Percentiles rank a stretch among this genome's conserved stretches.
phyloP scores from a whole-genome alignment of 352 stramenopile genomes.

The Pythium periplocum region DNA sequence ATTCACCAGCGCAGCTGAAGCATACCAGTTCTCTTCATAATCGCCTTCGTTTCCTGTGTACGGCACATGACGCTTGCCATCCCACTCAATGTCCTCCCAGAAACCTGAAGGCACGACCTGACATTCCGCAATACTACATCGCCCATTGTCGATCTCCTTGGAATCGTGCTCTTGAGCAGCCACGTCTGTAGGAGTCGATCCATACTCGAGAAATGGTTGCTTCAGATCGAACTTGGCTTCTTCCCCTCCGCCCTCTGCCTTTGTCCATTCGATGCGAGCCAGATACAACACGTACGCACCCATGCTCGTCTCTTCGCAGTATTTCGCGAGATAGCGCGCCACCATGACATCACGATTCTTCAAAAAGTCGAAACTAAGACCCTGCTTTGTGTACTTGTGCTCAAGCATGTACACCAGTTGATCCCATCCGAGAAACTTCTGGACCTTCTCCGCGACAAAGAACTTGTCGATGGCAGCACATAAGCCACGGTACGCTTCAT shows the following conservation, averaged over 20 bases:
- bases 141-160: no score
- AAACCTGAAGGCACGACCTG: background rate
- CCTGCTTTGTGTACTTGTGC: conserved; percentile 13
- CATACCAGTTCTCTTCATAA: conserved; percentile 12
- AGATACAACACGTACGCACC: conserved; percentile 9
- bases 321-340: conserved; percentile 10
- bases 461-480: background rate
- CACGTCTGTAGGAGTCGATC: no score
- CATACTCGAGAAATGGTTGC: no score
- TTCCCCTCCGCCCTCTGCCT: background rate
- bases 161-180: conserved; percentile 1
- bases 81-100: conserved; percentile 15
- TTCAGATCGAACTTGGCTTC: conserved; percentile 1
- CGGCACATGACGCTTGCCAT: background rate
- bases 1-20: conserved; percentile 13
- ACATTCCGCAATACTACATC: no score
- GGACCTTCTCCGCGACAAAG: no score
- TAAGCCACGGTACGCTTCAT: background rate
- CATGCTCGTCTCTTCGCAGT: conserved; percentile 3
- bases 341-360: conserved; percentile 17
- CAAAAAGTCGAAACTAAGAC: conserved; percentile 13
- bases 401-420: conserved; percentile 19
- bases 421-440: background rate
- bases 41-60: conserved; percentile 13
- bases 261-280: conserved; percentile 9